Base-by-base conservation (phyloP, 2,329 filamentous ascomycete genomes). In the Zasmidium angulare region DNA sequence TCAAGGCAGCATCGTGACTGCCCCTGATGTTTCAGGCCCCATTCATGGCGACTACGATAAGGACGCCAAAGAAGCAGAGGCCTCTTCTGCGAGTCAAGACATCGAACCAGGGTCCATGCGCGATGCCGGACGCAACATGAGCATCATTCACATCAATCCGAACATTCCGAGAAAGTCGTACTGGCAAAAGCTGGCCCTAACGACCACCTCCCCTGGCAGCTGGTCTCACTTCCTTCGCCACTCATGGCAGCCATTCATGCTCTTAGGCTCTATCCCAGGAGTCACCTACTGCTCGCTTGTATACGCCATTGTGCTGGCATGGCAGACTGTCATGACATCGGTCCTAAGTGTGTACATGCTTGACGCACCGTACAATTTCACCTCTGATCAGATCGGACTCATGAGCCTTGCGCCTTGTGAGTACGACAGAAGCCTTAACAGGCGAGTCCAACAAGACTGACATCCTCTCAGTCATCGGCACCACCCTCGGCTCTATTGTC, bases 341-440 rank as follows among this genome's bases (percentile, higher is more conserved):
- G 70, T 69, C 0, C 66, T 72, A 19, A 74, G 75, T 6, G 71
- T 69, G 0, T 75, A 72, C 56, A 72, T 81, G 64, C 63, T 74
- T 10, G 68, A 67, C 2, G 58, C 67, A 2, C 73, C 73, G 0
- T 77, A 74, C 62, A 81, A 80, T 72, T 83, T 84, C 69, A 74
- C 74, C 20, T 75, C 80, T 9, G 76, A 77, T 10, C 70, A 81
- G 59, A 79, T 79, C 1, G 82, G 82, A 0, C 74, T 83, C 43
- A 80, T 82, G 63, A 80, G 78, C 31, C 72, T 84, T 23, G 81
- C 81, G 0, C 79, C 81, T 0, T 79, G 82, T 65, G 58, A 49
- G 58, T 48, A n/a, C 36, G 14, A n/a, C n/a, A n/a, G n/a, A n/a
- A n/a, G 6, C 26, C 11, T 29, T 29, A 4, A 4, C 26, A 29